These are phyloP conservation scores for Crithidia thermophila DNA, from an alignment of 208 protist genomes.

Conservation along the genomic window DNA sequence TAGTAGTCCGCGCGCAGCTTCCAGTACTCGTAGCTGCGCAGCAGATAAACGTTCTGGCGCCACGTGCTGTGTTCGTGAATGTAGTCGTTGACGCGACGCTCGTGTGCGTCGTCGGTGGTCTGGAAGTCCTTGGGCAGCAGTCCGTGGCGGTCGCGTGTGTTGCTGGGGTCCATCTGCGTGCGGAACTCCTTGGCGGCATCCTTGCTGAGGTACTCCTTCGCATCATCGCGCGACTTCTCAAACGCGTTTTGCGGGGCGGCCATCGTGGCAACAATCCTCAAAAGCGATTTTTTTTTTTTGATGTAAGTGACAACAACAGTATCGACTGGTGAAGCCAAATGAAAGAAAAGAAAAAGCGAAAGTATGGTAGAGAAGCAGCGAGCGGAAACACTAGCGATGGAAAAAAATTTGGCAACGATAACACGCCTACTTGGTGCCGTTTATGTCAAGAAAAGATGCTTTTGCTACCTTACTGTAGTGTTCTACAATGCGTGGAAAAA, in stretches of 20 bases:
- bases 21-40: constrained; percentile 83
- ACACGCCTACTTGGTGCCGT: background rate
- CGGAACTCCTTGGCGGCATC: constrained; percentile 59
- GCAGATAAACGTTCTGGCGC: constrained; percentile 55
- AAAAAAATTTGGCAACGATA: too few relatives aligned
- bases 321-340: constrained; percentile 10
- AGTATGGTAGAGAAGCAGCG: constrained; percentile 1
- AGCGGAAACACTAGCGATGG: too few relatives aligned
- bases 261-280: too few relatives aligned
- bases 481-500: too few relatives aligned
- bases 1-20: constrained; percentile 78
- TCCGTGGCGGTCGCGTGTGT: constrained; percentile 55
- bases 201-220: constrained; percentile 62
- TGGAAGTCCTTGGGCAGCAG: constrained; percentile 64
- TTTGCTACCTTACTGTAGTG: too few relatives aligned
- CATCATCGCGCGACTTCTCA: constrained; percentile 37
- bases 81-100: constrained; percentile 64
- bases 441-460: too few relatives aligned
- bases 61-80: constrained; percentile 65
- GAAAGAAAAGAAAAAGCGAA: constrained; percentile 10
- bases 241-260: constrained; percentile 8
- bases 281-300: constrained; percentile 20
- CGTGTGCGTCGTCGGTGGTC: constrained; percentile 57
- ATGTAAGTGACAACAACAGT: background rate
- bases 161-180: constrained; percentile 43